Percentiles rank a stretch among this genome's conserved stretches.
phyloP scores from a whole-genome alignment of 106 monocot species.

The Phalaenopsis equestris region DNA sequence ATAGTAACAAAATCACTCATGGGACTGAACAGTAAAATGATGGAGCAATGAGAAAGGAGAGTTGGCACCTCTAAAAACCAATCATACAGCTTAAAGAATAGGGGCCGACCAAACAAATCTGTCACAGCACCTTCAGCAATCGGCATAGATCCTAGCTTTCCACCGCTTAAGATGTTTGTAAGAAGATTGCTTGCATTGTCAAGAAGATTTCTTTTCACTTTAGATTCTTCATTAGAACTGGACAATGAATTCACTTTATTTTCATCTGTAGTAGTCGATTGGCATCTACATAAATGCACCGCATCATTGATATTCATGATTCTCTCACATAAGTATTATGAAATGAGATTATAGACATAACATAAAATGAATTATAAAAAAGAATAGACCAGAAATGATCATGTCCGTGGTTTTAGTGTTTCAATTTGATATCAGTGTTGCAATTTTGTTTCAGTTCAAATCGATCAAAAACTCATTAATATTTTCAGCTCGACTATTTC shows the following conservation, averaged over 20 bases:
- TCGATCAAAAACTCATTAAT: not conserved
- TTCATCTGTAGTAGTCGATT: conserved; percentile 57
- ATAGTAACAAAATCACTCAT: not conserved
- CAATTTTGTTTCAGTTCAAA: not conserved
- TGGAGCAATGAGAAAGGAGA: conserved; percentile 8
- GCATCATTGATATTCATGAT: not conserved
- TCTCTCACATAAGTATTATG: not conserved
- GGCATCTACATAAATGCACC: conserved; percentile 49
- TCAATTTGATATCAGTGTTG: not conserved
- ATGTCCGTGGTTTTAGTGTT: not conserved
- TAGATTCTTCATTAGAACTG: conserved; percentile 56
- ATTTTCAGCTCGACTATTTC: not conserved
- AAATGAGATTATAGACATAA: not conserved
- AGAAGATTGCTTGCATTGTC: conserved; percentile 98
- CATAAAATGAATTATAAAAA: not conserved
- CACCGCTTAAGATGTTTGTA: conserved; percentile 80
- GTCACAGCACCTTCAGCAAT: conserved; percentile 88
- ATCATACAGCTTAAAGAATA: conserved; percentile 98
- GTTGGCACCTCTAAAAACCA: conserved; percentile 88
- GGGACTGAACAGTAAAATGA: not conserved
- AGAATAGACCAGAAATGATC: not conserved
- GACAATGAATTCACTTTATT: conserved; percentile 42
- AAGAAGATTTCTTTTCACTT: conserved; percentile 58
- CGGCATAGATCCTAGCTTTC: conserved; percentile 72
- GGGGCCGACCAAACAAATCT: conserved; percentile 82